A percentile compares a stretch with the other conserved stretches of the same genome.
These are phyloP conservation scores for Croton setiger DNA, from an alignment of 441 rosid species.

Conservation along the genomic window DNA sequence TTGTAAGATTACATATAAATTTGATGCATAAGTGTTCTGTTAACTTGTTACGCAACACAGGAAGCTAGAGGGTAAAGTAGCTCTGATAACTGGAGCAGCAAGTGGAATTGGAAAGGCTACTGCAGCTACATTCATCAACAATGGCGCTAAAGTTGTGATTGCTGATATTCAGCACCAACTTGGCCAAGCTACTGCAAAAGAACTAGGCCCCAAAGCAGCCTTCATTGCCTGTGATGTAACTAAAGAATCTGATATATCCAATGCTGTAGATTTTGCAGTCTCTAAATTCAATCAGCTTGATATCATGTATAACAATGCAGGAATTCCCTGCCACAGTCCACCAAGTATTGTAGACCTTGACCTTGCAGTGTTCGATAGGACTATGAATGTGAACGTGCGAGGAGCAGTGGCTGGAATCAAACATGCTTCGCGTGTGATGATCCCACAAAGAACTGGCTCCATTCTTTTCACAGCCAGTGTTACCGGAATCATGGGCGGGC, in stretches of 20 bases:
- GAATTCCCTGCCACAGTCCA: slow-evolving; percentile 59
- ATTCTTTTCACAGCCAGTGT: slow-evolving; percentile 77
- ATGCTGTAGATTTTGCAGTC: slow-evolving; percentile 65
- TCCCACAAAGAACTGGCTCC: slow-evolving; percentile 55
- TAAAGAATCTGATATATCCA: slow-evolving; percentile 59
- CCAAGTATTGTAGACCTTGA: slow-evolving; percentile 65
- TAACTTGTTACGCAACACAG: slow-evolving; percentile 30
- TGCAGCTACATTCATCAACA: slow-evolving; percentile 55
- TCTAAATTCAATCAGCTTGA: slow-evolving; percentile 50
- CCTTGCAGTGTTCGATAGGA: slow-evolving; percentile 55
- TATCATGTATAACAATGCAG: slow-evolving; percentile 86
- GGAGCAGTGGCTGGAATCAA: slow-evolving; percentile 70
- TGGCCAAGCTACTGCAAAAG: slow-evolving; percentile 48
- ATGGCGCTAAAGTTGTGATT: slow-evolving; percentile 80
- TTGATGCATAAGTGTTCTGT: slow-evolving; percentile 1
- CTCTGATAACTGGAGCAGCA: slow-evolving; percentile 88
- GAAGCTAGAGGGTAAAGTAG: slow-evolving; percentile 82
- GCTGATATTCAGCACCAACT: slow-evolving; percentile 62
- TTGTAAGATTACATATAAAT: too few relatives aligned
- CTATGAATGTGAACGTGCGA: slow-evolving; percentile 60
- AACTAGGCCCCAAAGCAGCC: slow-evolving; percentile 60
- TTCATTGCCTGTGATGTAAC: slow-evolving; percentile 66
- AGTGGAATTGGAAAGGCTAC: slow-evolving; percentile 85
- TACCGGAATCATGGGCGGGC: slow-evolving; percentile 63
- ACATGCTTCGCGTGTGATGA: slow-evolving; percentile 76